Base-by-base conservation (phyloP, 164 flowering plant genomes). In the Berberis thunbergii region DNA sequence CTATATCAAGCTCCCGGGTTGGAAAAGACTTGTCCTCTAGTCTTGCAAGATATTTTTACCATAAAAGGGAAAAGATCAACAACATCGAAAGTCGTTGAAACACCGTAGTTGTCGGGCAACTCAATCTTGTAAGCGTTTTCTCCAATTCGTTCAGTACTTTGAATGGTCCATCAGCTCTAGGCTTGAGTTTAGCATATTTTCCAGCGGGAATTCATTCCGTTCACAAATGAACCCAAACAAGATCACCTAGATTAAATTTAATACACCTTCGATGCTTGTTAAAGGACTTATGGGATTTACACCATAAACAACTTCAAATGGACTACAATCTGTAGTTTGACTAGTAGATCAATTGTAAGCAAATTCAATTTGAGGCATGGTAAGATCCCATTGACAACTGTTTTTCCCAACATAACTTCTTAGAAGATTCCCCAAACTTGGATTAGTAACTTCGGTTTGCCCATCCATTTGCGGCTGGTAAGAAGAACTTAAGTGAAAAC, bases 81-180 rank as follows among this genome's bases (percentile, higher is more conserved):
- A 0, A 68, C 62, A 60, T 64, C 68, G 6, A 72, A 72, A 2
- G 66, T 69, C 1, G 64, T 41, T 7, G 62, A 69, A 43, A 26
- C 59, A 41, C 38, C 54, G 49, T 49, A 54, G 4, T 57, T 7
- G 0, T 44, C 46, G 9, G 57, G 73, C 1, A 74, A 68, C 12
- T 74, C 71, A 54, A 70, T 62, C 43, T 70, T 62, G 44, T 73
- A 69, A 2, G 70, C 71, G 63, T 67, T 72, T 10, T 67, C 67
- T 7, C 61, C 61, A 59, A 68, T 63, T 3, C 65, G 6, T 7
- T 64, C 2, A 6, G 42, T 4, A 54, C 66, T 26, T 43, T 26
- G 8, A 54, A 52, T 2, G 66, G 59, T 3, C 59, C 41, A 43
- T 55, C 49, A 26, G 49, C 66, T 44, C 40, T 43, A 26, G 48